phyloP scores from a whole-genome alignment of 768 basidiomycete species.

The Candolleomyces eurysporus region DNA sequence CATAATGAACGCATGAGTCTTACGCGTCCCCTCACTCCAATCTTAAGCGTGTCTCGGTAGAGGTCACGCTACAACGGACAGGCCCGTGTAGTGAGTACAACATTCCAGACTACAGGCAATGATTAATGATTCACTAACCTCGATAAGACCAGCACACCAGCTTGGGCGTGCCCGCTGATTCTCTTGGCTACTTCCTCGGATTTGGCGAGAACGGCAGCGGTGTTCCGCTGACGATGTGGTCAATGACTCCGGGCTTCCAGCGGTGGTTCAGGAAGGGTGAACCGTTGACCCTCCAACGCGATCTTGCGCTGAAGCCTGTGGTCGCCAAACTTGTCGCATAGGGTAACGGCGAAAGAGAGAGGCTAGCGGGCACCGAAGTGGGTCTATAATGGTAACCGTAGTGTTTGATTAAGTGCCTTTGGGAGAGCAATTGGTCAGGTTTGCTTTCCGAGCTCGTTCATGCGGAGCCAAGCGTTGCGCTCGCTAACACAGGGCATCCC shows the following conservation, averaged over 20 bases:
- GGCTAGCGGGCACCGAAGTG: no score
- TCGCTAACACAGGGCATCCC: no score
- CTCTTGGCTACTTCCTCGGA: slow-evolving; percentile 61
- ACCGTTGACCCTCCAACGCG: no score
- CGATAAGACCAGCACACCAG: slow-evolving; percentile 72
- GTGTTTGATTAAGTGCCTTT: no score
- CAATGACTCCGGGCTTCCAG: slow-evolving; percentile 53
- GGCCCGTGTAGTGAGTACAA: neutral
- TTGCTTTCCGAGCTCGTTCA: no score
- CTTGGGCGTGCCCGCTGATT: slow-evolving; percentile 48
- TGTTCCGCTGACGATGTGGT: slow-evolving; percentile 63
- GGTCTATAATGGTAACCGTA: no score
- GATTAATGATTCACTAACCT: slow-evolving; percentile 40
- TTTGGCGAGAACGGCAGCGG: slow-evolving; percentile 55
- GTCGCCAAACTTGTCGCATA: no score
- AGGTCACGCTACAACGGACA: slow-evolving; percentile 42
- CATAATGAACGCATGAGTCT: slow-evolving; percentile 26
- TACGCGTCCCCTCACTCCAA: slow-evolving; percentile 37
- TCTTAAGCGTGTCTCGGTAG: slow-evolving; percentile 54
- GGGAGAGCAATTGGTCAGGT: no score
- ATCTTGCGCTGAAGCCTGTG: no score
- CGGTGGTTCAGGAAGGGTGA: slow-evolving; percentile 48
- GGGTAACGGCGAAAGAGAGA: no score
- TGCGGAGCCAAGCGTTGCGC: no score
- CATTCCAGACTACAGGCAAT: neutral